Evolutionary conservation across 306 rosid genomes (phyloP), one percentile per base, ranked within the genome.

Genomic region (Neltuma alba): DNA sequence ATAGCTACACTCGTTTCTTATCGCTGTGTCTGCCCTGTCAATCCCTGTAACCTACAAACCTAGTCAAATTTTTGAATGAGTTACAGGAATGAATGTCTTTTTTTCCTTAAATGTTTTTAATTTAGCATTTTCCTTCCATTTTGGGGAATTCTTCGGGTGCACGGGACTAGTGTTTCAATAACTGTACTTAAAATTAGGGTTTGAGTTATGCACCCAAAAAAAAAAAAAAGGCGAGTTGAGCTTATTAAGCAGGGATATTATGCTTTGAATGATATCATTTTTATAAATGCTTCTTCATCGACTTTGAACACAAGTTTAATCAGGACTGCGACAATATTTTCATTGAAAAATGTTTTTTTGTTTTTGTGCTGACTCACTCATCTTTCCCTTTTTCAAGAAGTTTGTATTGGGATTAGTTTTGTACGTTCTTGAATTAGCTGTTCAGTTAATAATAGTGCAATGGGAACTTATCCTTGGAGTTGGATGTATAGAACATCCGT

Each of bases 361-460:
- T 79, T 74, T 25, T 33, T 30, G 38, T 33, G 57, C 37, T 76
- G 36, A 58, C 70, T 68, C 11, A 7, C 57, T 30, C 45, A 41
- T 55, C 31, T 44, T 44, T 15, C 21, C 40, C 7, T 18, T 20
- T 12, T 41, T 20, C 9, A 52, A 70, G 15, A 50, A 33, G 25
- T 7, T 63, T 72, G 30, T 41, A 44, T 25, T 15, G 55, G 47
- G 45, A 18, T 48, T 58, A 40, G 60, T 38, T 45, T 68, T 33
- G 12, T 34, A 16, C 64, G 81, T 63, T 66, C 28, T 75, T 70
- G 67, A 76, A 18, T 27, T 54, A 2, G 27, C 11, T 40, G 20
- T 70, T 74, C 25, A 60, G 68, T 79, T 72, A 16, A 45, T 44
- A 66, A 70, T 72, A 21, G 50, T 31, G 37, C n/a, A 18, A 66